Evolutionary conservation across 2,329 filamentous ascomycete species (phyloP).

Genomic region (Nemania abortiva): DNA sequence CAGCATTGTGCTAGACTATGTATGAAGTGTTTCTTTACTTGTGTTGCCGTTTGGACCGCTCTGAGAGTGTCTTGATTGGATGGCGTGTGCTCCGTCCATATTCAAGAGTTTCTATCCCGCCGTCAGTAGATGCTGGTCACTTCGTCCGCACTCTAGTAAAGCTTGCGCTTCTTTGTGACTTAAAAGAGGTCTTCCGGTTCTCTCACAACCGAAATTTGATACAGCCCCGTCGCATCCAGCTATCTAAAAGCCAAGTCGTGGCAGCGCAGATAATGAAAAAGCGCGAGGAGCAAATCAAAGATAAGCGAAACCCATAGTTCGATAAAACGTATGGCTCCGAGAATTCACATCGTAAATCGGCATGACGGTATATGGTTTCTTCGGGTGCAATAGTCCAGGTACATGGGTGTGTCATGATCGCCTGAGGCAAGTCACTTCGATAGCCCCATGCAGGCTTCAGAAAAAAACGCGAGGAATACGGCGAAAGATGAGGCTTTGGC

Average conservation of each 20-base stretch:
- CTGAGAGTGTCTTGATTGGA: too few relatives aligned
- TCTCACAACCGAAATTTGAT: background rate
- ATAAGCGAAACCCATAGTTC: too few relatives aligned
- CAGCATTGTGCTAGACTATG: background rate
- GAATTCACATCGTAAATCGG: background rate
- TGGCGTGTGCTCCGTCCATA: too few relatives aligned
- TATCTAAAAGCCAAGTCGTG: background rate
- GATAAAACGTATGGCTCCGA: background rate
- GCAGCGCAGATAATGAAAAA: background rate
- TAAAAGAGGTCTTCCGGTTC: background rate
- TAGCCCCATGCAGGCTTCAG: background rate
- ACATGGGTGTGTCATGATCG: background rate
- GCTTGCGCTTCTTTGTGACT: background rate
- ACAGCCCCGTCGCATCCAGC: background rate
- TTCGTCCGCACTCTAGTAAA: background rate
- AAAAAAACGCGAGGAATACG: constrained; percentile 29
- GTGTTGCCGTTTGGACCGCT: too few relatives aligned
- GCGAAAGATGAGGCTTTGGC: constrained; percentile 7
- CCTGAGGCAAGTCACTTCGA: background rate
- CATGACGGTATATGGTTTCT: background rate
- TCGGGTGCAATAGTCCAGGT: background rate
- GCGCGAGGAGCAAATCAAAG: background rate
- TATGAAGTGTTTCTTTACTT: background rate
- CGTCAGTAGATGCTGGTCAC: too few relatives aligned
- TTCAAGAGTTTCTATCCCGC: too few relatives aligned